Evolutionary conservation across 2,329 filamentous ascomycete genomes (phyloP), one percentile per base, ranked within the genome.

Genomic region (Cladosporium sp.): DNA sequence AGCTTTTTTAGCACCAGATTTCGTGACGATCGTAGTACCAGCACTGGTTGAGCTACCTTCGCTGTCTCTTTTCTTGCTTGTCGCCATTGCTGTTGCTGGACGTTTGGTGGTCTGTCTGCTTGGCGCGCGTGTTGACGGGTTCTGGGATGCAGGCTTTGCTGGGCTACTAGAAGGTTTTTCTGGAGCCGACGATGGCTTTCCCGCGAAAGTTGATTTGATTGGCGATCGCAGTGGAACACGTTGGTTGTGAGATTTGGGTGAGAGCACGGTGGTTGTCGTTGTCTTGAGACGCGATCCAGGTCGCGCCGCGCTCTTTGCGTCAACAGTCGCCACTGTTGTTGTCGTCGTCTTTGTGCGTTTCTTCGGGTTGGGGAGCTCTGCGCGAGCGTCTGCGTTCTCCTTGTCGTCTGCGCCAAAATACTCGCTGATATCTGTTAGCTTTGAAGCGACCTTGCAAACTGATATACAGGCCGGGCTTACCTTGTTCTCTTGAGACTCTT

Each of bases 181-280:
- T 84, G 1, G 85, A 81, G n/a, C 54, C 5, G 53, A 80, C 65
- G 84, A 82, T 3, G 85, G 82, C 73, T 89, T 89, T 26, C 79
- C 77, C 16, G 86, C 84, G n/a, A 86, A 85, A 1, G 70, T 66
- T 34, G 69, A 43, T 76, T 72, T 83, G 64, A 84, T 72, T 1
- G 84, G 84, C 1, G 84, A 86, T 58, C 87, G 85, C 23, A 86
- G 86, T 25, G 86, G 80, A 18, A 90, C 84, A 60, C 91, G 88
- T 6, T 91, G 90, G 74, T 96, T 96, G 66, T 90, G 89, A 0
- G 91, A 93, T 61, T 91, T 90, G 1, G 92, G 92, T 1, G 93
- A 96, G 2, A 96, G 83, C 43, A 96, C 85, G 76, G 90, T 84
- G 58, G 83, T 63, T 7, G 71, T 70, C 14, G 66, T 69, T 25